Percentiles rank a stretch among this genome's conserved stretches.
phyloP scores from a whole-genome alignment of 805 yeast genomes.

The Lachancea nothofagi region DNA sequence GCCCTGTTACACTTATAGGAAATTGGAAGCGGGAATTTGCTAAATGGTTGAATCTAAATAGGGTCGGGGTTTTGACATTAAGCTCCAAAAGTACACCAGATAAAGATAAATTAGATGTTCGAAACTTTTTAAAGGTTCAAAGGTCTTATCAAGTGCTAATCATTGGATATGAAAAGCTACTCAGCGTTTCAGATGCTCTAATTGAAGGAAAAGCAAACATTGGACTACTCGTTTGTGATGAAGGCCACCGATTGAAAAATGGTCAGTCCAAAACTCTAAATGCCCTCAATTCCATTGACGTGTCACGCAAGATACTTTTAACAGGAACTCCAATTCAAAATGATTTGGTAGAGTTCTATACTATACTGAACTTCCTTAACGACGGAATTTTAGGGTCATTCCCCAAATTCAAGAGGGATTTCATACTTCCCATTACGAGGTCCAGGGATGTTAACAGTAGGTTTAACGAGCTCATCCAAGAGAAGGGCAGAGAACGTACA shows the following conservation, averaged over 20 bases:
- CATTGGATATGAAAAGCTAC: constrained; percentile 81
- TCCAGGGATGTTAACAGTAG: constrained; percentile 64
- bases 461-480: constrained; percentile 42
- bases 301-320: constrained; percentile 55
- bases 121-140: constrained; percentile 53
- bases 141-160: constrained; percentile 77
- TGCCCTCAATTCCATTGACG: constrained; percentile 50
- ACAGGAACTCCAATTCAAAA: constrained; percentile 95
- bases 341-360: constrained; percentile 76
- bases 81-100: constrained; percentile 43
- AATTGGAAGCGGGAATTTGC: constrained; percentile 87
- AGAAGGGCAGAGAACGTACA: constrained; percentile 56
- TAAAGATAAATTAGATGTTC: constrained; percentile 52
- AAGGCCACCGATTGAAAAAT: constrained; percentile 87
- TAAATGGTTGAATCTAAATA: constrained; percentile 74
- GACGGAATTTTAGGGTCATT: constrained; percentile 74
- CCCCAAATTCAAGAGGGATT: constrained; percentile 53
- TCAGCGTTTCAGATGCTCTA: constrained; percentile 48
- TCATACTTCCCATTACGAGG: constrained; percentile 61
- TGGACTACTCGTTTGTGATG: constrained; percentile 86
- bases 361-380: constrained; percentile 74
- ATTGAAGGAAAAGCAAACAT: constrained; percentile 36
- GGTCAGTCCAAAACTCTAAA: constrained; percentile 65
- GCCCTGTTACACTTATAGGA: constrained; percentile 83
- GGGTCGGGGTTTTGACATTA: constrained; percentile 61